Base-by-base conservation (phyloP, 257 asterid species). In the Nicotiana tomentosiformis region DNA sequence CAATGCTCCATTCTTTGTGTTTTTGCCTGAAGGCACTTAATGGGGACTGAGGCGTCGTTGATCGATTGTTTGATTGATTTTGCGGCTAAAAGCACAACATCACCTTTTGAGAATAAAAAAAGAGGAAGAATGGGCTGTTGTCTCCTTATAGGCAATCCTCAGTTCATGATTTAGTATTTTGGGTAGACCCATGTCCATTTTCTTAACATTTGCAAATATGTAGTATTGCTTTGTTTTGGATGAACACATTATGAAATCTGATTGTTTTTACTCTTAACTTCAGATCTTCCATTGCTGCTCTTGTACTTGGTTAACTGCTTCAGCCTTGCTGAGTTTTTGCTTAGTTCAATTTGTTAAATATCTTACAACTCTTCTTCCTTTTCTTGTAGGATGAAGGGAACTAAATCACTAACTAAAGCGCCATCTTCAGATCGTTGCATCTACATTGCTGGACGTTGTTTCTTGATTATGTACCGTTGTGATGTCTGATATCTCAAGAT, bases 391-490 rank as follows among this genome's bases (percentile, higher is more conserved):
- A 74, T 49, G 80, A 74, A 74, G 80, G 39, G 20, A 74, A 49
- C 80, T 49, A 74, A 49, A 12, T 43, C 51, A 43, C 11, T 9
- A 43, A 43, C 51, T 14, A 51, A 6, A 46, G 79, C 23, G 7
- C 61, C 60, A 23, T 72, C 39, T 3, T 23, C 61, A 23, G 37
- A 72, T 46, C 1, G 14, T 46, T 72, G 49, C 61, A 5, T 72
- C 61, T 20, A n/a, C 58, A 74, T 74, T 8, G 62, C 15, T 26
- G 80, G 62, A 12, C 51, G 4, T 20, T 49, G 61, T 74, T 49
- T 74, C 80, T 74, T 74, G 80, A 74, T 74, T 23, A 74, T 74
- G 80, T 46, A 14, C 4, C 61, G 23, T 72, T 10, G 79, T 72
- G 39, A 49, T 49, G 61, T 23, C 37, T 46, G 61, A 49, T 72